Percentiles rank a stretch among this genome's conserved stretches.
phyloP scores from a whole-genome alignment of 768 basidiomycete species.

The Collybia sp. region DNA sequence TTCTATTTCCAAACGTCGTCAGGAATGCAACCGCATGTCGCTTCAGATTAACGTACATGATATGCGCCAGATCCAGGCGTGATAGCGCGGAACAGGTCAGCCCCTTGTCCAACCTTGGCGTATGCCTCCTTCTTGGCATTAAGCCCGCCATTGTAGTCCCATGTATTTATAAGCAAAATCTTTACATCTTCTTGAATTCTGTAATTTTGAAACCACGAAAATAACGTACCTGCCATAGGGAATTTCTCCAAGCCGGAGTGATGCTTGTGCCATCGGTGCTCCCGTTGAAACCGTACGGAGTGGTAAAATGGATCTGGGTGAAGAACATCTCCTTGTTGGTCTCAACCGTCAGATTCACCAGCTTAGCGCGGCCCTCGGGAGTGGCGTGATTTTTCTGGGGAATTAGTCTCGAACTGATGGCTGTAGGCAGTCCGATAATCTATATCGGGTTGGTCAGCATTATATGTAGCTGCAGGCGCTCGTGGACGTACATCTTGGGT shows the following conservation, averaged over 20 bases:
- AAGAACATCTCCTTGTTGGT: constrained; percentile 10
- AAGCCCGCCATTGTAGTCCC: neutral
- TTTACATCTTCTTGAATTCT: too few species aligned
- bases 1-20: neutral
- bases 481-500: too few species aligned
- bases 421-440: constrained; percentile 7
- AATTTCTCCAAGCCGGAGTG: too few species aligned
- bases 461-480: neutral
- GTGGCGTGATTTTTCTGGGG: neutral
- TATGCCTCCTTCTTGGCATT: neutral
- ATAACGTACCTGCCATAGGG: too few species aligned
- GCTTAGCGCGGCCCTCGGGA: neutral
- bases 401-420: neutral
- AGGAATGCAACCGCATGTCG: too few species aligned
- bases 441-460: constrained; percentile 3
- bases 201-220: too few species aligned
- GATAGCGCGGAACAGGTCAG: neutral
- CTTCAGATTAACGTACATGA: too few species aligned
- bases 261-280: constrained; percentile 12
- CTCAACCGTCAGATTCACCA: constrained; percentile 14
- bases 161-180: neutral
- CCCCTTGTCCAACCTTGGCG: neutral
- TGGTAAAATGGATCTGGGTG: constrained; percentile 14
- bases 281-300: constrained; percentile 14
- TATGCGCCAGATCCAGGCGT: neutral